Percentiles rank a stretch among this genome's conserved stretches.
phyloP scores from a whole-genome alignment of 1,139 yeast species.

The Wickerhamomyces sp. region DNA sequence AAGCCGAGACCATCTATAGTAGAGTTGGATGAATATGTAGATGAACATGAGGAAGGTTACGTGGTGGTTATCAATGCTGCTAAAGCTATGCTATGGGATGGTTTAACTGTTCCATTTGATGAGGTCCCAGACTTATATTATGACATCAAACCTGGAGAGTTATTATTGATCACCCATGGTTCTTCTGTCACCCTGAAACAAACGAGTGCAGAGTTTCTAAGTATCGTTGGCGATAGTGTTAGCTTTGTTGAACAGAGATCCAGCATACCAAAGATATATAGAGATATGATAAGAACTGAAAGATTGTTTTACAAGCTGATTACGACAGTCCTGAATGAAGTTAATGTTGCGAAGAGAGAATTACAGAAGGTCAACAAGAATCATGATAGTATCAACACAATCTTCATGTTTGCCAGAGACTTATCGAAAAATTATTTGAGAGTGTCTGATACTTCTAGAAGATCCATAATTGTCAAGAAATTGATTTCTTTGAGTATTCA shows the following conservation, averaged over 20 bases:
- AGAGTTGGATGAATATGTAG: conserved; percentile 24
- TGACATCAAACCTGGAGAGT: conserved; percentile 59
- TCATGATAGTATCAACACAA: conserved; percentile 73
- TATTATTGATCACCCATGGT: conserved; percentile 66
- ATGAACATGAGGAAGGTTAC: conserved; percentile 49
- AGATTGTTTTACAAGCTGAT: conserved; percentile 68
- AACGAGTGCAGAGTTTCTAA: conserved; percentile 41
- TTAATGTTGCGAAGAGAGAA: conserved; percentile 44
- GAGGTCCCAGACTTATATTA: conserved; percentile 32
- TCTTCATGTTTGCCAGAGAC: conserved; percentile 79
- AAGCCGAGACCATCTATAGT: conserved; percentile 13
- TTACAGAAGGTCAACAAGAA: conserved; percentile 49
- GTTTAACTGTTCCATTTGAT: conserved; percentile 59
- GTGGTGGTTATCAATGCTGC: conserved; percentile 73
- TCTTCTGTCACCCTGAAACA: conserved; percentile 44
- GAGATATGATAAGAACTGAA: conserved; percentile 64
- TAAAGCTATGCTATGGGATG: conserved; percentile 91
- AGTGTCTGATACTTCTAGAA: conserved; percentile 58
- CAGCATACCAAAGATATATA: conserved; percentile 69
- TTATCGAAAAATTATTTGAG: conserved; percentile 71
- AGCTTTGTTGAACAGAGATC: conserved; percentile 57
- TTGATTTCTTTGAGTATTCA: conserved; percentile 75
- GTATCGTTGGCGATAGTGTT: conserved; percentile 51
- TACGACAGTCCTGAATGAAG: conserved; percentile 61
- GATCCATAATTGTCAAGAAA: conserved; percentile 66